Conservation (phyloP, 495 filamentous ascomycete species). For the Penicillium arizonense region DNA sequence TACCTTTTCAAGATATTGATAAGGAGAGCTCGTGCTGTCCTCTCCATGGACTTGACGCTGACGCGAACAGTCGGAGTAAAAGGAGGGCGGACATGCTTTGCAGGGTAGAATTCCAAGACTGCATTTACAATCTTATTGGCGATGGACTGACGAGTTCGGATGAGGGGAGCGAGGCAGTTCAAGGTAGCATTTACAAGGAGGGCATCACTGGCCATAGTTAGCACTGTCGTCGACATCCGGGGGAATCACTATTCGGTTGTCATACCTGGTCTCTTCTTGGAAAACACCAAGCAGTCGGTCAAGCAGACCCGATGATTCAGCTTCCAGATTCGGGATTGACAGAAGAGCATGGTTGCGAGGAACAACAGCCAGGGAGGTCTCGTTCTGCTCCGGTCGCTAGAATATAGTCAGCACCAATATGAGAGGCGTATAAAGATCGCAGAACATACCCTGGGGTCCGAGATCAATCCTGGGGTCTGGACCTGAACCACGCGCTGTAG, state of each 20-base stretch:
- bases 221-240: constrained; percentile 4
- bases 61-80: constrained; percentile 78
- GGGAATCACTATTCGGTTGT: not conserved
- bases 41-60: constrained; percentile 87
- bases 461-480: constrained; percentile 78
- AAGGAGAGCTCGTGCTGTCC: constrained; percentile 80
- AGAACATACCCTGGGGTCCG: constrained; percentile 76
- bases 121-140: constrained; percentile 80
- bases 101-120: constrained; percentile 87
- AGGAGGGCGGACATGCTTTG: constrained; percentile 71
- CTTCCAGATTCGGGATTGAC: constrained; percentile 76
- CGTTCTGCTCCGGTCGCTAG: constrained; percentile 79
- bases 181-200: constrained; percentile 89
- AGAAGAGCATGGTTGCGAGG: constrained; percentile 78
- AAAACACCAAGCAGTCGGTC: constrained; percentile 86
- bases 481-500: constrained; percentile 88
- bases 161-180: constrained; percentile 77
- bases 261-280: constrained; percentile 80
- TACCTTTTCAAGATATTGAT: constrained; percentile 78
- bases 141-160: constrained; percentile 76
- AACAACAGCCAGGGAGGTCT: constrained; percentile 82
- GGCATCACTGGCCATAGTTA: constrained; percentile 61
- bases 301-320: constrained; percentile 83
- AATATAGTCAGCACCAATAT: constrained; percentile 26
- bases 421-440: not conserved